phyloP scores from a whole-genome alignment of 805 yeast species.

The Nakazawaea laoshanensis region DNA sequence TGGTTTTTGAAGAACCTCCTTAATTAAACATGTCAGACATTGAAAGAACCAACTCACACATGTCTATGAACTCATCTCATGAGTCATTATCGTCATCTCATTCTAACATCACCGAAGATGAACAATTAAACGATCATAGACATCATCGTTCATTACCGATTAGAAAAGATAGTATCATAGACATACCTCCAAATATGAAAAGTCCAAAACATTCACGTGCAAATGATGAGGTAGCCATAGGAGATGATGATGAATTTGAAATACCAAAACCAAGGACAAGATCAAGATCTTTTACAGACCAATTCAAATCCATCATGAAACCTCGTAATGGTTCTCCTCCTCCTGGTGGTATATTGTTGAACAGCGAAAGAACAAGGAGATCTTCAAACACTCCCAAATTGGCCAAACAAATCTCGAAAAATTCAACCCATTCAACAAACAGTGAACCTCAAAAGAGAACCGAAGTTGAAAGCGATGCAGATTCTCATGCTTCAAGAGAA shows the following conservation, averaged over 20 bases:
- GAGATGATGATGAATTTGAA: slow-evolving; percentile 4
- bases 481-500: slow-evolving; percentile 66
- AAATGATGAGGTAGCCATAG: slow-evolving; percentile 8
- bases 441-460: slow-evolving; percentile 8
- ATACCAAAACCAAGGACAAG: slow-evolving; percentile 12
- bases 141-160: slow-evolving; percentile 25
- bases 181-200: slow-evolving; percentile 1
- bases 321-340: slow-evolving; percentile 21
- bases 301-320: slow-evolving; percentile 26
- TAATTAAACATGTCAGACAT: slow-evolving; percentile 14
- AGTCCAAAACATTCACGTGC: background rate
- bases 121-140: slow-evolving; percentile 26
- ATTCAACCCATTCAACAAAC: slow-evolving; percentile 14
- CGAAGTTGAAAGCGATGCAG: slow-evolving; percentile 50
- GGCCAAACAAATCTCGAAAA: slow-evolving; percentile 20
- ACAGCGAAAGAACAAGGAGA: slow-evolving; percentile 7
- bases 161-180: slow-evolving; percentile 15
- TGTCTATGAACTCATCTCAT: slow-evolving; percentile 16
- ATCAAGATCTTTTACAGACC: slow-evolving; percentile 35
- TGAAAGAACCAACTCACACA: slow-evolving; percentile 11
- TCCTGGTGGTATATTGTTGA: slow-evolving; percentile 11
- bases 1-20: slow-evolving; percentile 1
- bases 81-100: slow-evolving; percentile 20
- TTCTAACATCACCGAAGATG: slow-evolving; percentile 26
- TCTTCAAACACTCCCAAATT: slow-evolving; percentile 13